Base-by-base conservation (phyloP, 768 basidiomycete species). In the Xerocomellus dryophilus region DNA sequence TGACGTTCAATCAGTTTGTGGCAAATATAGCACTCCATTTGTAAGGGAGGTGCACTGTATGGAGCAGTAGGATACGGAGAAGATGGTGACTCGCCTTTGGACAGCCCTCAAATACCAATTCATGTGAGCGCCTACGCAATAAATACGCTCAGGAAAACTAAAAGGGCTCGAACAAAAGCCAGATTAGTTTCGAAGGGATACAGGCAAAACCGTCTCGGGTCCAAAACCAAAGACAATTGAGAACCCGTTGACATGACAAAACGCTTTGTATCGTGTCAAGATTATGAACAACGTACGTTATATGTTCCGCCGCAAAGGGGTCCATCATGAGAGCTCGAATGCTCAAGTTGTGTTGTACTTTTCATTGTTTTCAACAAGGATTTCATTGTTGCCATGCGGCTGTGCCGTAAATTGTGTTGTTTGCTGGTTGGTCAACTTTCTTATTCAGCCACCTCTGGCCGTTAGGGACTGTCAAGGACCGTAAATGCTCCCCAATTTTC, bases 11-110 rank as follows among this genome's bases (percentile, higher is more conserved):
- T n/a, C 17, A n/a, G 6, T 17, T 38, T 12, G 25, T 48, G 42
- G 38, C 64, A 67, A 36, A 65, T 50, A 44, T 53, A 44, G 14
- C 64, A 66, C 57, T 53, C 29, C 54, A 67, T 59, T 41, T 29
- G 20, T 3, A 3, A 32, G 29, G 25, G 42, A 15, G 21, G 18
- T 46, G 27, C 0, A 21, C 27, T 23, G 17, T n/a, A 21, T 7
- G 21, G 49, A 14, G 17, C 6, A 14, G 18, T 31, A 35, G 18
- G 51, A 35, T 18, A 17, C 7, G n/a, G 35, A 29, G 25, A 47
- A 15, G 39, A 21, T 25, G 29, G 34, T 25, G 25, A 41, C 6
- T 7, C 21, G 10, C 15, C 18, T 17, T 17, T 3, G n/a, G 10
- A 35, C 14, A 35, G 7, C n/a, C 15, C 39, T 55, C 27, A 53